A percentile compares a stretch with the other conserved stretches of the same genome.
Evolutionary conservation across 306 rosid species (phyloP).

Genomic region (Cicer cuneatum): DNA sequence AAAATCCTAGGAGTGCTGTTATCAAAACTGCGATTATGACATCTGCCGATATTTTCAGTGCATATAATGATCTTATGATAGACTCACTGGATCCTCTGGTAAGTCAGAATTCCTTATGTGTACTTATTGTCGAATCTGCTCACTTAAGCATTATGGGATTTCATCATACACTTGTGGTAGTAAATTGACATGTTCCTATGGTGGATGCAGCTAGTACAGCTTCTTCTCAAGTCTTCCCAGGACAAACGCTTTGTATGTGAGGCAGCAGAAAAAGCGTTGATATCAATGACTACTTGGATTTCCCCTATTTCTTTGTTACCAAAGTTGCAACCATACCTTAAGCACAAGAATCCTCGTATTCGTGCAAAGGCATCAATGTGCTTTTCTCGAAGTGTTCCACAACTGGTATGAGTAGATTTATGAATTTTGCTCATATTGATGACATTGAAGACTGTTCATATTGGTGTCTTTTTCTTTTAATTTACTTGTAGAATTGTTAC

Average conservation of each 20-base stretch:
- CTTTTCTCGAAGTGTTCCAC: slow-evolving; percentile 89
- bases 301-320: slow-evolving; percentile 82
- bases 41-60: slow-evolving; percentile 85
- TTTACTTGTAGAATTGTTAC: slow-evolving; percentile 1
- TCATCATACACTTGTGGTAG: slow-evolving; percentile 7
- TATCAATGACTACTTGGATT: slow-evolving; percentile 80
- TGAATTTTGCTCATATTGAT: slow-evolving; percentile 31
- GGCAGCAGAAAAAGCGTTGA: slow-evolving; percentile 92
- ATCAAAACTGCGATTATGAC: slow-evolving; percentile 98
- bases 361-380: slow-evolving; percentile 94
- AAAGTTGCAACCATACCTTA: slow-evolving; percentile 85
- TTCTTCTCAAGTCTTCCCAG: slow-evolving; percentile 97
- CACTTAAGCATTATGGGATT: slow-evolving; percentile 36
- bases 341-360: slow-evolving; percentile 86
- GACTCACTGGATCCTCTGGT: slow-evolving; percentile 95
- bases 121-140: slow-evolving; percentile 18
- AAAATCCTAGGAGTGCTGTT: slow-evolving; percentile 96
- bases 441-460: slow-evolving; percentile 32
- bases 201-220: slow-evolving; percentile 80
- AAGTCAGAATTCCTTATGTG: slow-evolving; percentile 43
- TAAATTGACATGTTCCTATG: slow-evolving; percentile 26
- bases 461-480: slow-evolving; percentile 1
- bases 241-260: slow-evolving; percentile 98
- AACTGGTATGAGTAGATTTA: slow-evolving; percentile 62
- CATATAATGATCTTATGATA: slow-evolving; percentile 72